Conservation (phyloP, 495 filamentous ascomycete species). For the Hypoxylon rickii region DNA sequence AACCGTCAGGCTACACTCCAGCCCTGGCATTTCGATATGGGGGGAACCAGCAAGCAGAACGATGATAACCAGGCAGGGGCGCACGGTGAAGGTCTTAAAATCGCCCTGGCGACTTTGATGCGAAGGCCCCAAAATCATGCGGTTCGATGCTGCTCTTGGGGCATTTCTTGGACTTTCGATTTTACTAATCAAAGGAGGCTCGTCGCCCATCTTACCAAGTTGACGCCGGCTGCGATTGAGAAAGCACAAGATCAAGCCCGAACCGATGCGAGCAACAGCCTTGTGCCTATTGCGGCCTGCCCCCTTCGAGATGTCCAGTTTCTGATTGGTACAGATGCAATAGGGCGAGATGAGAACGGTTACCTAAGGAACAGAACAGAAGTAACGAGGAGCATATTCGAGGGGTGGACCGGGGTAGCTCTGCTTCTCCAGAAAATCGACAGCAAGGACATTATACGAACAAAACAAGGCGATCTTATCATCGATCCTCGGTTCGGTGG, state of each 20-base stretch:
- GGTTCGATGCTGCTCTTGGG: slow-evolving; percentile 25
- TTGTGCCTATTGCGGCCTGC: slow-evolving; percentile 1
- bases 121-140: slow-evolving; percentile 21
- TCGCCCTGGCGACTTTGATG: slow-evolving; percentile 29
- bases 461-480: slow-evolving; percentile 12
- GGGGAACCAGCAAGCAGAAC: slow-evolving; percentile 19
- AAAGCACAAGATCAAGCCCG: background rate
- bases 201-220: background rate
- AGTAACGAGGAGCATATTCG: slow-evolving; percentile 8
- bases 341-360: slow-evolving; percentile 18
- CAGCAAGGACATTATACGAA: background rate
- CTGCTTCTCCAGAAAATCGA: slow-evolving; percentile 13
- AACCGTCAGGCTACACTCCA: slow-evolving; percentile 24
- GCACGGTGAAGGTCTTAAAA: slow-evolving; percentile 35
- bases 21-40: slow-evolving; percentile 24
- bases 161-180: slow-evolving; percentile 26
- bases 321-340: background rate
- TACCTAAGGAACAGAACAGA: background rate
- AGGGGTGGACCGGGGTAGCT: slow-evolving; percentile 17
- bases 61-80: slow-evolving; percentile 19
- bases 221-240: background rate
- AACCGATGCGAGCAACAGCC: background rate
- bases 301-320: slow-evolving; percentile 5
- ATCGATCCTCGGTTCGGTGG: slow-evolving; percentile 4
- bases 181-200: slow-evolving; percentile 20